A percentile compares a stretch with the other conserved stretches of the same genome.
Evolutionary conservation across 768 basidiomycete genomes (phyloP).

Genomic region (Strobilomyces echinocephalus): DNA sequence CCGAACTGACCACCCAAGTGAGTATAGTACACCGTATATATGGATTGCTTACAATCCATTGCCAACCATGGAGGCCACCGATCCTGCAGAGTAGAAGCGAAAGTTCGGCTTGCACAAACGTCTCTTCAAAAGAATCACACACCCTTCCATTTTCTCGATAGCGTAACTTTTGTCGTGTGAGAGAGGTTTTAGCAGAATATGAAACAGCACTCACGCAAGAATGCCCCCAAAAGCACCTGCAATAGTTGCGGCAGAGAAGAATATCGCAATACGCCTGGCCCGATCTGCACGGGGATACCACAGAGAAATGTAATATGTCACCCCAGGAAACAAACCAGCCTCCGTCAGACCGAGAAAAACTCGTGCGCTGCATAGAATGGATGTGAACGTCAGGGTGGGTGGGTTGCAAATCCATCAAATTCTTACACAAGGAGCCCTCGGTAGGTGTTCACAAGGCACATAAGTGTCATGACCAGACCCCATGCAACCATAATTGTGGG

Average conservation of each 20-base stretch:
- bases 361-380: slow-evolving; percentile 27
- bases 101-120: background rate
- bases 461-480: slow-evolving; percentile 37
- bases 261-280: slow-evolving; percentile 54
- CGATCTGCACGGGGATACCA: slow-evolving; percentile 62
- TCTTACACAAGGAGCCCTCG: slow-evolving; percentile 30
- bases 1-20: slow-evolving; percentile 24
- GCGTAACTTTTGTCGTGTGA: slow-evolving; percentile 28
- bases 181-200: background rate
- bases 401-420: background rate
- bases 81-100: slow-evolving; percentile 9
- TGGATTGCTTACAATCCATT: slow-evolving; percentile 32
- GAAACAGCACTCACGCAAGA: slow-evolving; percentile 34
- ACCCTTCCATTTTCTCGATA: slow-evolving; percentile 33
- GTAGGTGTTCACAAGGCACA: slow-evolving; percentile 35
- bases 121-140: slow-evolving; percentile 18
- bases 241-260: slow-evolving; percentile 58
- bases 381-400: background rate
- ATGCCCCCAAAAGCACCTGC: slow-evolving; percentile 51
- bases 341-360: slow-evolving; percentile 46
- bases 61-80: slow-evolving; percentile 33
- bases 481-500: slow-evolving; percentile 37
- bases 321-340: slow-evolving; percentile 41
- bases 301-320: slow-evolving; percentile 45
- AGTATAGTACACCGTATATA: slow-evolving; percentile 1